Evolutionary conservation across 2,329 filamentous ascomycete species (phyloP), one percentile per base, ranked within the genome.

Genomic region (Cadophora sp.): DNA sequence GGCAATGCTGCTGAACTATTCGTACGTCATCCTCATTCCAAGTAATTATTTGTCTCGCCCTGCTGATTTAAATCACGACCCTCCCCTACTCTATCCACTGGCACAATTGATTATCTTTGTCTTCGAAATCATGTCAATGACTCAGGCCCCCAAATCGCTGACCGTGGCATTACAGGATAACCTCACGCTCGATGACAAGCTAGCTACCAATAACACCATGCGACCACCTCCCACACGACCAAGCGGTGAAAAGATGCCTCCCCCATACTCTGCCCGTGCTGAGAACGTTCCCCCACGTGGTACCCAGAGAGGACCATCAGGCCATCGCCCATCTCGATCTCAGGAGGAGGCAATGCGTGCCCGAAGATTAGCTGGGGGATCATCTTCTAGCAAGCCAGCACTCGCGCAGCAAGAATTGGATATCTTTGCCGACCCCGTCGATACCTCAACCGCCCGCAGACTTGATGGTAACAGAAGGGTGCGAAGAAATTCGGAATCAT

Each of bases 401-500:
- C 55, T 69, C 62, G 37, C 72, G 65, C 55, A 62, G 67, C 72
- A 66, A 60, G 75, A 76, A 48, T 62, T 77, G 4, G 74, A 79
- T 58, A 77, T 78, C n/a, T 79, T 78, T 66, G 77, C 77, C 24
- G 76, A 76, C 71, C 78, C 74, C 67, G 69, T 64, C 74, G 81
- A 76, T n/a, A 60, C 67, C 58, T 71, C 72, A 22, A 76, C 78
- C 5, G 72, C 78, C 6, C 72, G 80, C 34, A 81, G 81, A 68
- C 75, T 77, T 48, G 78, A 80, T 46, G 61, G 69, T 81, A 62
- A 64, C 60, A 81, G 84, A 66, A 86, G 89, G 24, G 84, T 86
- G 22, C 87, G 92, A 73, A 88, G 92, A 73, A 94, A 94, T 78
- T 95, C 92, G 2, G 92, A 95, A 67, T 93, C 92, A 0, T 95